Evolutionary conservation across 202 grass and related monocot species (phyloP).

Genomic region (Bolboschoenoplectus hybrid): DNA sequence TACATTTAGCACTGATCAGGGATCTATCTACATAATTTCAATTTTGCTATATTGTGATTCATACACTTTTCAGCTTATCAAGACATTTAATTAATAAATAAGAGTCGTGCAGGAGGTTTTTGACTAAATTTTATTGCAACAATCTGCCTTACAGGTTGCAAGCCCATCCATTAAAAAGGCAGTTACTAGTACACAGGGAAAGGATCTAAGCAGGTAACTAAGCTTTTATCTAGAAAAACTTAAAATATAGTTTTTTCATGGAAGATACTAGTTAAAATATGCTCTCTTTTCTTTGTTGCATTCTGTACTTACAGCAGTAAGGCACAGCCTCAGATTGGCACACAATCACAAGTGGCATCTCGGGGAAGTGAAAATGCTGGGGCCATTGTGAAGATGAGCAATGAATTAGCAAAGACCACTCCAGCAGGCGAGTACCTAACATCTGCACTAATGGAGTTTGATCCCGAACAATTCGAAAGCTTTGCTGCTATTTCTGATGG

Average conservation of each 20-base stretch:
- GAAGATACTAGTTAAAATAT: slow-evolving; percentile 8
- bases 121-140: slow-evolving; percentile 21
- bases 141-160: slow-evolving; percentile 57
- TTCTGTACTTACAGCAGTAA: slow-evolving; percentile 66
- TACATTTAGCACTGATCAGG: not conserved
- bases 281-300: slow-evolving; percentile 38
- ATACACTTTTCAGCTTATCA: not conserved
- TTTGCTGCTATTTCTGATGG: slow-evolving; percentile 96
- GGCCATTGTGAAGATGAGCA: slow-evolving; percentile 86
- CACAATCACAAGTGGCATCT: slow-evolving; percentile 42
- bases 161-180: slow-evolving; percentile 64
- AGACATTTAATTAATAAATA: not conserved
- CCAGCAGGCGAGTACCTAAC: slow-evolving; percentile 98
- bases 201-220: slow-evolving; percentile 71
- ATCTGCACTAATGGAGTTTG: slow-evolving; percentile 88
- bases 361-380: slow-evolving; percentile 74
- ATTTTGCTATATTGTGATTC: not conserved
- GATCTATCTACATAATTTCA: not conserved
- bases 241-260: not conserved
- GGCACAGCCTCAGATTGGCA: slow-evolving; percentile 49
- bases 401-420: slow-evolving; percentile 83
- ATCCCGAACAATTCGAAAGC: slow-evolving; percentile 90
- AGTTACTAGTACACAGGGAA: slow-evolving; percentile 50
- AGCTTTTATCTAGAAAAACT: slow-evolving; percentile 20
- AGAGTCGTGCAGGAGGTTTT: not conserved